Conservation (phyloP, 2,329 filamentous ascomycete genomes). For the Aspergillus sp. region DNA sequence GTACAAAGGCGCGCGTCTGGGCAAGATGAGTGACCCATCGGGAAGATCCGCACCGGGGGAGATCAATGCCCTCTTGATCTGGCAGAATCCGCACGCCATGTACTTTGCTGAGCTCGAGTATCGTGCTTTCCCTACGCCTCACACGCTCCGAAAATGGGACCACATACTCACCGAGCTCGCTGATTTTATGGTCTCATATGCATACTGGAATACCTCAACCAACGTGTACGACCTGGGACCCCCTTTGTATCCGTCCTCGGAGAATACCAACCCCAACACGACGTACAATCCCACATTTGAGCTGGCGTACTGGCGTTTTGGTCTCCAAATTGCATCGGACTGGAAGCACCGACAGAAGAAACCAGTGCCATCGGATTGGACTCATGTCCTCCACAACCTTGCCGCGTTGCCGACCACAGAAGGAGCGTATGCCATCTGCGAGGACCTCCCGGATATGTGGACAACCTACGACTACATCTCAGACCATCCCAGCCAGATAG, state of each 20-base stretch:
- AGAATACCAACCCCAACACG: slow-evolving; percentile 58
- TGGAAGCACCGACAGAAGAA: slow-evolving; percentile 54
- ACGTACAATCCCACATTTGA: slow-evolving; percentile 62
- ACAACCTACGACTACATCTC: slow-evolving; percentile 34
- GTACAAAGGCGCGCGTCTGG: slow-evolving; percentile 47
- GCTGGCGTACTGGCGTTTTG: slow-evolving; percentile 61
- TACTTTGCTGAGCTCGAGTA: slow-evolving; percentile 60
- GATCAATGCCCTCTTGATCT: slow-evolving; percentile 61
- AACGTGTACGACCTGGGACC: slow-evolving; percentile 54
- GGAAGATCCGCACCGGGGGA: slow-evolving; percentile 58
- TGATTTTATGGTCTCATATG: slow-evolving; percentile 61
- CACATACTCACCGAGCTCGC: slow-evolving; percentile 51
- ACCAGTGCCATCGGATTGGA: slow-evolving; percentile 48
- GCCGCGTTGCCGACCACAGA: slow-evolving; percentile 53
- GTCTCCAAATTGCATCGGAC: slow-evolving; percentile 52
- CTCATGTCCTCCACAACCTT: slow-evolving; percentile 50
- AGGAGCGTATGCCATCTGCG: slow-evolving; percentile 55
- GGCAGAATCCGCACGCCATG: slow-evolving; percentile 63
- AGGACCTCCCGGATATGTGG: slow-evolving; percentile 50
- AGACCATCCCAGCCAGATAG: slow-evolving; percentile 48
- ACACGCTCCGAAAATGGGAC: slow-evolving; percentile 52
- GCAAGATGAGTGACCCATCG: slow-evolving; percentile 59
- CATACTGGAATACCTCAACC: slow-evolving; percentile 54
- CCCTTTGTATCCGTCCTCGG: slow-evolving; percentile 53
- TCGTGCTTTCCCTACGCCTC: slow-evolving; percentile 41